A percentile compares a stretch with the other conserved stretches of the same genome.
These are phyloP conservation scores for Salvia rosmarinus DNA, from an alignment of 257 asterid genomes.

Conservation along the genomic window DNA sequence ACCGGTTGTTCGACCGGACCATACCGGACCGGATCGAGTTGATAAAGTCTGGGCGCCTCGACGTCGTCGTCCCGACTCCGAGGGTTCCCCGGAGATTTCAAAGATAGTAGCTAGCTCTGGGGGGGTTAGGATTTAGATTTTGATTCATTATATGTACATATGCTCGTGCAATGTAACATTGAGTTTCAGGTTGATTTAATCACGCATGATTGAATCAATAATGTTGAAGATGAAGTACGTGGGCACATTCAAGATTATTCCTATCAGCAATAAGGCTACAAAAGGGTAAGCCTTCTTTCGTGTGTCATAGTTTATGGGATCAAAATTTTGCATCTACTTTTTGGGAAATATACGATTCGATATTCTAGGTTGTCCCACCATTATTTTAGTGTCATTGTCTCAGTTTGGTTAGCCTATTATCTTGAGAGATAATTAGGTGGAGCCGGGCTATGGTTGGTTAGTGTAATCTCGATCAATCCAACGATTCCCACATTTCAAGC, in stretches of 20 bases:
- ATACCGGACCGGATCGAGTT: conserved; percentile 54
- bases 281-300: conserved; percentile 29
- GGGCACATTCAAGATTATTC: conserved; percentile 34
- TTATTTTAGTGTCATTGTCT: conserved; percentile 1
- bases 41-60: conserved; percentile 62
- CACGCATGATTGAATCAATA: not conserved
- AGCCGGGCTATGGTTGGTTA: not conserved
- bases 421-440: not conserved
- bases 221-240: conserved; percentile 23
- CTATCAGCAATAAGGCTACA: conserved; percentile 27
- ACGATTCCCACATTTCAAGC: too few species aligned
- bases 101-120: conserved; percentile 39
- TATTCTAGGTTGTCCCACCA: conserved; percentile 37
- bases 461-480: not conserved
- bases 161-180: conserved; percentile 1
- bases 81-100: conserved; percentile 67
- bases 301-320: conserved; percentile 19
- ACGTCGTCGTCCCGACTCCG: conserved; percentile 64
- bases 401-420: not conserved
- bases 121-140: not conserved
- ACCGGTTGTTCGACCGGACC: conserved; percentile 65
- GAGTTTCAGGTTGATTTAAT: conserved; percentile 3
- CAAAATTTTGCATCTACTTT: conserved; percentile 30
- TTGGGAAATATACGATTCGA: conserved; percentile 30
- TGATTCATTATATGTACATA: conserved; percentile 25